Percentiles rank a stretch among this genome's conserved stretches.
phyloP scores from a whole-genome alignment of 2,329 filamentous ascomycete genomes.

The Hypomyces rosellus region DNA sequence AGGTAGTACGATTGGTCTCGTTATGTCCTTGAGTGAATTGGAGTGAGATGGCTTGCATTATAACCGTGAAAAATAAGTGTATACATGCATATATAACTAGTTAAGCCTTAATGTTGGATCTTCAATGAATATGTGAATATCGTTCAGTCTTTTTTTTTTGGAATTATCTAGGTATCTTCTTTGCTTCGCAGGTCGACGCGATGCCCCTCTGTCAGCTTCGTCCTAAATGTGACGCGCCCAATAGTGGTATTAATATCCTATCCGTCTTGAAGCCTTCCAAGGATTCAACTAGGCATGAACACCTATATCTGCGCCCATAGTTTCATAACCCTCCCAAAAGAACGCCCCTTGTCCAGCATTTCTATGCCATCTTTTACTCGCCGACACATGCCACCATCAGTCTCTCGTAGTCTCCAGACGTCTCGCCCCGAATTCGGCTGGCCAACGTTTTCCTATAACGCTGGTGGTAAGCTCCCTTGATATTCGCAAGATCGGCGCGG shows the following conservation, averaged over 20 bases:
- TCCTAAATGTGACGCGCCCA: no score
- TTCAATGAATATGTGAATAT: no score
- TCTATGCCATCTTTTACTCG: slow-evolving; percentile 23
- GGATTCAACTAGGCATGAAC: background rate
- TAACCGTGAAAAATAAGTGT: no score
- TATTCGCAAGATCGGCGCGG: slow-evolving; percentile 62
- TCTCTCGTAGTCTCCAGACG: slow-evolving; percentile 73
- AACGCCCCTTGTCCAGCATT: background rate
- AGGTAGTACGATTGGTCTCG: no score
- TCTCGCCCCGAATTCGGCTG: slow-evolving; percentile 71
- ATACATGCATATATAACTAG: no score
- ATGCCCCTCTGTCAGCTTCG: no score
- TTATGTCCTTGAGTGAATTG: no score
- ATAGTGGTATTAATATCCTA: background rate
- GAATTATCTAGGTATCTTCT: no score
- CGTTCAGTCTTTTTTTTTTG: no score
- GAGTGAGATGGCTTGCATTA: no score
- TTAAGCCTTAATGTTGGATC: no score
- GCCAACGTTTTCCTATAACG: slow-evolving; percentile 62
- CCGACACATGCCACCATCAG: slow-evolving; percentile 66
- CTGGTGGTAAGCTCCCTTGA: slow-evolving; percentile 71
- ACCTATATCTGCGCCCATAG: background rate
- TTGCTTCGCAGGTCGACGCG: no score
- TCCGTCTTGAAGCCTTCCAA: background rate
- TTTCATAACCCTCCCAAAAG: background rate